Evolutionary conservation across 495 filamentous ascomycete genomes (phyloP).

Genomic region (Daldinia childiae): DNA sequence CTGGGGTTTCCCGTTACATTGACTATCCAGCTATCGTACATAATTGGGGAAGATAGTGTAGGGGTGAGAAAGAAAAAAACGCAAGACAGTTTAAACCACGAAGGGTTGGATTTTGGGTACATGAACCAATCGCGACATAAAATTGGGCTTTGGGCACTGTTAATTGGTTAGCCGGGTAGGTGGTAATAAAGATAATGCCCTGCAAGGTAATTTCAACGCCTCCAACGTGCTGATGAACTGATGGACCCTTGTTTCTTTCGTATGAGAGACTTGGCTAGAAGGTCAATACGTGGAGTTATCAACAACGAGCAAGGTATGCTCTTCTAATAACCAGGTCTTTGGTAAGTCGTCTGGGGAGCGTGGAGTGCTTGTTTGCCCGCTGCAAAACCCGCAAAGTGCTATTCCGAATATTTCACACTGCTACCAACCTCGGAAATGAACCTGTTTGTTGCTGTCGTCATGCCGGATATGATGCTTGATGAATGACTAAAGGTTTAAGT

Average conservation of each 20-base stretch:
- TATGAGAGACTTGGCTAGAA: background rate
- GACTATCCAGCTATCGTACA: background rate
- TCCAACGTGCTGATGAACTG: conserved; percentile 9
- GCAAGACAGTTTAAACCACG: background rate
- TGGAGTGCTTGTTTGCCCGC: background rate
- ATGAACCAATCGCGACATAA: conserved; percentile 5
- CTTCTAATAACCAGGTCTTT: conserved; percentile 1
- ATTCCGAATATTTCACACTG: background rate
- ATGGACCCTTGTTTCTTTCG: background rate
- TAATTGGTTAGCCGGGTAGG: conserved; percentile 1
- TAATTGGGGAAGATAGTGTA: background rate
- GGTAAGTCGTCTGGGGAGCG: background rate
- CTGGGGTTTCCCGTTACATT: conserved; percentile 7
- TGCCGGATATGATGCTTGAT: background rate
- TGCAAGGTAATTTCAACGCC: conserved; percentile 5
- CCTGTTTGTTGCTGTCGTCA: background rate
- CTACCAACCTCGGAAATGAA: background rate
- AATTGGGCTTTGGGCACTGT: background rate
- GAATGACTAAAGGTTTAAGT: background rate
- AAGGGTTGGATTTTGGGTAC: background rate
- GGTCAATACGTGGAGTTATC: background rate
- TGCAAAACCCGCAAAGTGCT: background rate
- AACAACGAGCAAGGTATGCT: background rate
- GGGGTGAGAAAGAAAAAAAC: background rate
- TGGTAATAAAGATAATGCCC: background rate